phyloP scores from a whole-genome alignment of 148 eudicot genomes.

The Diospyros lotus region DNA sequence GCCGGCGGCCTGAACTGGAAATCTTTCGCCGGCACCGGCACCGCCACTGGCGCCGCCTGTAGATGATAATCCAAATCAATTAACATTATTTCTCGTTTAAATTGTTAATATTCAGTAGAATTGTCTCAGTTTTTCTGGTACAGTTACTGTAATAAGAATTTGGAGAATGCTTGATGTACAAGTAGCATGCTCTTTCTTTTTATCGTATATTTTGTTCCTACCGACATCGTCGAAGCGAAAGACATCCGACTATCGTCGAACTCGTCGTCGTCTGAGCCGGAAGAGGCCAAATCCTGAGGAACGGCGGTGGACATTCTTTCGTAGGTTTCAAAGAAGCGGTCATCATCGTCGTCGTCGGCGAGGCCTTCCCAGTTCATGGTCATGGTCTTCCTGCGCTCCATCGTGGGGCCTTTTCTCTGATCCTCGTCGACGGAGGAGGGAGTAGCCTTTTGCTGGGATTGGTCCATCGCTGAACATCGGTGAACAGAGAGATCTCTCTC shows the following conservation, averaged over 20 bases:
- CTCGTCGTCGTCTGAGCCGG: constrained; percentile 44
- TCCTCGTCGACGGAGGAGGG: not conserved
- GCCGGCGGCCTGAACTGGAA: not conserved
- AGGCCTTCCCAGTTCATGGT: constrained; percentile 79
- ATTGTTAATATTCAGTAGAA: too few species aligned
- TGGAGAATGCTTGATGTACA: too few species aligned
- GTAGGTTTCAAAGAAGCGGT: constrained; percentile 62
- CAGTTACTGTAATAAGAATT: too few species aligned
- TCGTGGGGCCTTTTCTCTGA: constrained; percentile 9
- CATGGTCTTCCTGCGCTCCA: constrained; percentile 53
- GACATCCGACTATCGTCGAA: constrained; percentile 67
- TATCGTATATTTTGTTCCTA: not conserved
- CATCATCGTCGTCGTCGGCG: constrained; percentile 57
- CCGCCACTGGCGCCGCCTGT: too few species aligned
- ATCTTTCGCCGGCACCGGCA: constrained; percentile 7
- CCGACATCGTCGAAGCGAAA: constrained; percentile 38
- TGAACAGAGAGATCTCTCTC: not conserved
- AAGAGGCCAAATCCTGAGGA: constrained; percentile 30
- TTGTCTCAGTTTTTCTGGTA: too few species aligned
- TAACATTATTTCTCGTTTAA: too few species aligned
- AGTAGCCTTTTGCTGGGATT: not conserved
- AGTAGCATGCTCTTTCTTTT: too few species aligned
- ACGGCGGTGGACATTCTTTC: constrained; percentile 59
- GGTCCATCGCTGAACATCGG: constrained; percentile 15
- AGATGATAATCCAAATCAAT: too few species aligned